Evolutionary conservation across 2,329 filamentous ascomycete species (phyloP), one percentile per base, ranked within the genome.

Genomic region (Teratosphaeriaceae sp.): DNA sequence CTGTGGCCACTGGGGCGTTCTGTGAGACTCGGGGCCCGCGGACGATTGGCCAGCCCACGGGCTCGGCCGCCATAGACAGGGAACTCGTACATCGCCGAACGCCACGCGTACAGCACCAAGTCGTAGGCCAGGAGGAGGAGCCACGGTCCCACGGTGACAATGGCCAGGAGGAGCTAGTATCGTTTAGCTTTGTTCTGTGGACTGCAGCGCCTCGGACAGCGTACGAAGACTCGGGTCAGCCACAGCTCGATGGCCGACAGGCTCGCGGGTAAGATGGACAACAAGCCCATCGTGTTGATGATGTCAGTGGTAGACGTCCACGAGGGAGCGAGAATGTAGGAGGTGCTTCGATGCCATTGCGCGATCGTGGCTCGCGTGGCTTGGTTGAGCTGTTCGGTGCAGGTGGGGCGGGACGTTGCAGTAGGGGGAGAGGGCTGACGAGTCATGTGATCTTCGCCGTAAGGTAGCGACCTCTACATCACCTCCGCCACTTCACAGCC

Each of bases 81-180:
- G 2, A 82, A 62, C 47, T 82, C 73, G 60, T 81, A 77, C 31
- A 71, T 71, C 11, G 72, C 56, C 12, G 74, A 68, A 46, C 81
- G 78, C 60, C 74, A 75, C 45, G 78, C 50, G 62, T 82, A 85
- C 31, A 84, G 70, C 19, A 75, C 49, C 42, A 81, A 60, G 58
- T 85, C 81, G 66, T 84, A 84, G 49, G 79, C 43, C 48, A 85
- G 66, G 26, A 84, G 62, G 19, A 75, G 64, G 4, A 73, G 62
- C 78, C 80, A 85, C 9, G 81, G 81, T 2, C 74, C 73, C 50
- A 84, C 77, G 35, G 73, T 76, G 33, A 83, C 52, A 33, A 77
- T 53, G 19, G 75, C 79, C 45, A 84, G 71, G 44, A 82, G 54
- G 23, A 84, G 62, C 80, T 84, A 44, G 1, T 12, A 15, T 19